Percentiles rank a stretch among this genome's conserved stretches.
These are phyloP conservation scores for Magnusiomyces fungicola DNA, from an alignment of 1,139 yeast genomes.

Conservation along the genomic window DNA sequence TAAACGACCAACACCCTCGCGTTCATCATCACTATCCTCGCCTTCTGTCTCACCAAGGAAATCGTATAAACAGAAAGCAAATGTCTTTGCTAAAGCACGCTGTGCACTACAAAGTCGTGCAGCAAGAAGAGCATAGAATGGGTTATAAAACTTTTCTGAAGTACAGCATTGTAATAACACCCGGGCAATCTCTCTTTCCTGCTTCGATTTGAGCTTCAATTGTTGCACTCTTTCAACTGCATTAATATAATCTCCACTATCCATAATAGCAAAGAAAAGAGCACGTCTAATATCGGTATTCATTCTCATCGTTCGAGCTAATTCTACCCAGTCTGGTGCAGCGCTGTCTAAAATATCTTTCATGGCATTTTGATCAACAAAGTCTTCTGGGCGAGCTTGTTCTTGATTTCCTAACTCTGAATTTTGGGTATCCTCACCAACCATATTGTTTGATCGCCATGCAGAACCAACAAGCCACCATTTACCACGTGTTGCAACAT, in stretches of 20 bases:
- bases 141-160: conserved; percentile 79
- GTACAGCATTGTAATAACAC: conserved; percentile 81
- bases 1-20: conserved; percentile 24
- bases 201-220: conserved; percentile 68
- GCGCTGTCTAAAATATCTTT: conserved; percentile 56
- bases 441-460: conserved; percentile 48
- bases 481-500: conserved; percentile 72
- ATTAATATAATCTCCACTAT: conserved; percentile 87
- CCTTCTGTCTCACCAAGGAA: conserved; percentile 63
- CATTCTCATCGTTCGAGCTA: conserved; percentile 84
- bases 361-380: conserved; percentile 32
- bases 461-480: conserved; percentile 99
- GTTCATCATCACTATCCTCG: conserved; percentile 38
- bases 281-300: conserved; percentile 94
- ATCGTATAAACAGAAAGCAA: conserved; percentile 91
- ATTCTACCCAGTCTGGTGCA: conserved; percentile 82
- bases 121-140: conserved; percentile 81
- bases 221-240: conserved; percentile 79
- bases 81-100: conserved; percentile 63
- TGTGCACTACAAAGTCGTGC: conserved; percentile 65
- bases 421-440: conserved; percentile 28
- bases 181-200: conserved; percentile 79
- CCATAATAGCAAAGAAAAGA: conserved; percentile 87
- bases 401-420: conserved; percentile 25
- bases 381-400: conserved; percentile 14